Base-by-base conservation (phyloP, 2,329 filamentous ascomycete species). In the Xylariaceae sp. region DNA sequence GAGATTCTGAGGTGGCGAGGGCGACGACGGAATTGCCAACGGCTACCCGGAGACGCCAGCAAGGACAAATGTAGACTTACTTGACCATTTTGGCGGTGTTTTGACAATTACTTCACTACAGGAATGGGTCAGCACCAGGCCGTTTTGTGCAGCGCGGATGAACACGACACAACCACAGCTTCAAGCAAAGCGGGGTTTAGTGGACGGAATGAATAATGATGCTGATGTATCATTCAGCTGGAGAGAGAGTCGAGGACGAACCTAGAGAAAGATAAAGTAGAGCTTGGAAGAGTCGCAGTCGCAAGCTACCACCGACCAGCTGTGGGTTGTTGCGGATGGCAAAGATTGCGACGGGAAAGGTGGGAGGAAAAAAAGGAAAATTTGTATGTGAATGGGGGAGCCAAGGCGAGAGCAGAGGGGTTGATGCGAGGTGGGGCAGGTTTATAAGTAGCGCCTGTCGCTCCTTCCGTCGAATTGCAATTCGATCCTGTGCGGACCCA, bases 81-180 rank as follows among this genome's bases (percentile, higher is more conserved):
- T 97, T 96, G 77, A 99, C 94, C 94, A 99, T 99, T 76, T 91
- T 96, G 87, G 80, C 90, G 89, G 91, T 89, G 74, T 84, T 87
- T 75, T 73, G 73, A 67, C 62, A 68, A 66, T 70, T 68, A 74
- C 61, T 71, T 68, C 72, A 70, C 70, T 70, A 65, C 41, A 44
- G 59, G 61, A 29, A 51, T 16, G 10, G 48, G 52, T 61, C 47
- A 62, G 59, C 39, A 40, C n/a, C 16, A 22, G 19, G 18, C 21
- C 34, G 15, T 26, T 16, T 46, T 42, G 34, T 47, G 36, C 18
- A 12, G 52, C 41, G 34, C 30, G 30, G 39, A 34, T 10, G 13
- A 34, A 34, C 32, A 48, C 13, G 26, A 29, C 16, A 16, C n/a
- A 15, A 39, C 16, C 26, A 7, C 18, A 45, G 44, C 30, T 10